These are phyloP conservation scores for Talaromyces atroroseus DNA, from an alignment of 2,329 filamentous ascomycete species.

Conservation along the genomic window DNA sequence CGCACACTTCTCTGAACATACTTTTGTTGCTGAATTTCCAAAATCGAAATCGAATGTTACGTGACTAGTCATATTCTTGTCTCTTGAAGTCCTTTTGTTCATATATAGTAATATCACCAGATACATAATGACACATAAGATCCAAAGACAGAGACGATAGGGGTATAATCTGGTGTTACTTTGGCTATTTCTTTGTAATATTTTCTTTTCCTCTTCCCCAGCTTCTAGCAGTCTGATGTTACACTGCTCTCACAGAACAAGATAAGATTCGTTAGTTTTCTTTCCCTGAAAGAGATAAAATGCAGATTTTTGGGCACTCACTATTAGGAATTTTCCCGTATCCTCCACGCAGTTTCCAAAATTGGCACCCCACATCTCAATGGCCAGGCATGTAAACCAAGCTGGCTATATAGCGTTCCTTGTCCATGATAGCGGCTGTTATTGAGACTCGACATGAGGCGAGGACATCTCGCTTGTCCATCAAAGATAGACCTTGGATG, in stretches of 20 bases:
- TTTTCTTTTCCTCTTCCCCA: constrained; percentile 8
- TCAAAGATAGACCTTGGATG: constrained; percentile 51
- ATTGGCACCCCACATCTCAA: constrained; percentile 13
- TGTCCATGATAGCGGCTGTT: background rate
- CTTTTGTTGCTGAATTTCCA: background rate
- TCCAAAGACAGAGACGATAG: background rate
- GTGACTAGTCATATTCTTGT: background rate
- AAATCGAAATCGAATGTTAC: background rate
- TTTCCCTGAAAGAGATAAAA: background rate
- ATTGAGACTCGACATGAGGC: background rate
- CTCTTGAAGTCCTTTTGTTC: background rate
- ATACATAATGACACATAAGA: background rate
- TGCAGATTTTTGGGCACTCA: constrained; percentile 9
- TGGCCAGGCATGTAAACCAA: background rate
- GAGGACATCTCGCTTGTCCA: constrained; percentile 31
- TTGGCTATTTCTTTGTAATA: background rate
- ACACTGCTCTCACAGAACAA: constrained; percentile 1
- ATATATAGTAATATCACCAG: background rate
- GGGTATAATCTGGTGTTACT: background rate
- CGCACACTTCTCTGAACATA: background rate
- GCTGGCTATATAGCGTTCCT: background rate
- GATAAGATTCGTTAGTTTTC: background rate
- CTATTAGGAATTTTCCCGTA: constrained; percentile 11
- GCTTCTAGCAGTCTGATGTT: constrained; percentile 7
- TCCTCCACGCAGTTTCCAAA: constrained; percentile 13